Conservation (phyloP, 1,284 basidiomycete genomes). For the Puccinia coronata region DNA sequence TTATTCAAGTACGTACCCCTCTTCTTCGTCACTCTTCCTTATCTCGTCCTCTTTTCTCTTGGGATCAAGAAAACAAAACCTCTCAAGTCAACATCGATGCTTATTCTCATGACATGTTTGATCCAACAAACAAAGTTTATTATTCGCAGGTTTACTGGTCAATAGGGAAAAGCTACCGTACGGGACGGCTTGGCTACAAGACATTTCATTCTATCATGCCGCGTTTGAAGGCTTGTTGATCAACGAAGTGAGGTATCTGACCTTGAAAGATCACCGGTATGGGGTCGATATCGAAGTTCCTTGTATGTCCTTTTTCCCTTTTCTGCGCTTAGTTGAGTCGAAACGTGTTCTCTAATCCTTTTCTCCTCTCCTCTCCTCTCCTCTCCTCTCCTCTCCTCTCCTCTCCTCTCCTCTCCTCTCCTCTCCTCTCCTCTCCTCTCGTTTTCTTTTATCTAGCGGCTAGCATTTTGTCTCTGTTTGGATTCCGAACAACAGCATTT, state of each 20-base stretch:
- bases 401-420: no score
- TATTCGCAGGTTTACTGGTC: slow-evolving; percentile 92
- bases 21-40: no score
- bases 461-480: slow-evolving; percentile 57
- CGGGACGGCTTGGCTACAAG: slow-evolving; percentile 79
- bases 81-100: no score
- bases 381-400: no score
- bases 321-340: neutral
- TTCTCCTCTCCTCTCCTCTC: slow-evolving; percentile 92
- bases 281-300: slow-evolving; percentile 84
- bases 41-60: no score
- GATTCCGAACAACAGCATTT: slow-evolving; percentile 25
- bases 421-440: no score
- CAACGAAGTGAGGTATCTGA: slow-evolving; percentile 91
- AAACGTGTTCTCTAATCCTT: slow-evolving; percentile 62
- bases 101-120: slow-evolving; percentile 25
- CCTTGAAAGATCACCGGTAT: slow-evolving; percentile 83
- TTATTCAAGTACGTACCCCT: slow-evolving; percentile 79
- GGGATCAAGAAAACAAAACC: no score
- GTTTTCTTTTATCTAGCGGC: slow-evolving; percentile 73
- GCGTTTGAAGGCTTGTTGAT: slow-evolving; percentile 93
- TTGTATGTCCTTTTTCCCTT: slow-evolving; percentile 13
- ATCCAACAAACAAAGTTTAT: slow-evolving; percentile 65
- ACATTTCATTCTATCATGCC: slow-evolving; percentile 96
- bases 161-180: slow-evolving; percentile 81